Base-by-base conservation (phyloP, 1,284 basidiomycete species). In the Moesziomyces antarcticus region DNA sequence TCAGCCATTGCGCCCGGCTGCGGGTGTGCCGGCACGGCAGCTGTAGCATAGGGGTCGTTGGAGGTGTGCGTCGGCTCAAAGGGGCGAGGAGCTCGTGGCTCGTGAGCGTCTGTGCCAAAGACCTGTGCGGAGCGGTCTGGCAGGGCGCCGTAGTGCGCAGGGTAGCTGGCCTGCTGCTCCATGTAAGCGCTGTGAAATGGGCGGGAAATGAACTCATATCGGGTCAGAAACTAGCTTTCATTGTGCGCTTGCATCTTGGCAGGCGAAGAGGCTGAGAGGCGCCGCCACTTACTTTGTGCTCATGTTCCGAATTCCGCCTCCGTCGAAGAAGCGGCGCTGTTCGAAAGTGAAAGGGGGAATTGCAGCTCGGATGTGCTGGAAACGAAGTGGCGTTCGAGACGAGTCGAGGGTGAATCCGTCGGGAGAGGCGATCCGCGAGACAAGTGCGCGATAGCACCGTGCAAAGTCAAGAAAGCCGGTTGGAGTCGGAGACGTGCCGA, bases 1-100 rank as follows among this genome's bases (percentile, higher is more conserved):
- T 70, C 66, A 20, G 63, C 45, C 53, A 69, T 58, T 1, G 62
- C 50, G 16, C 53, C 62, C 13, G 62, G 33, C 45, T 66, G 66
- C 20, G 72, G 56, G 58, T 69, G 66, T 16, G 60, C 50, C 30
- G 54, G 37, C 18, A 62, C 51, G 11, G 65, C 55, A 16, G 55
- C 50, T 22, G 57, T 40, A 35, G 40, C 61, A 27, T 74, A 74
- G 35, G 72, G 58, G 24, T 70, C 61, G 49, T 43, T 60, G 21
- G 61, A 44, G 42, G 24, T 52, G 44, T 57, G 72, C 16, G 58
- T 66, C n/a, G 66, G 35, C 41, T 69, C 66, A 14, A 74, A 66
- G 0, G 72, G 72, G 21, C 72, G 66, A 24, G 72, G 62, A 20
- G 72, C 72, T 37, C 72, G 61, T 21, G 72, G 72, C 33, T 70